Evolutionary conservation across 2,329 filamentous ascomycete species (phyloP).

Genomic region (Colletotrichum sp.): DNA sequence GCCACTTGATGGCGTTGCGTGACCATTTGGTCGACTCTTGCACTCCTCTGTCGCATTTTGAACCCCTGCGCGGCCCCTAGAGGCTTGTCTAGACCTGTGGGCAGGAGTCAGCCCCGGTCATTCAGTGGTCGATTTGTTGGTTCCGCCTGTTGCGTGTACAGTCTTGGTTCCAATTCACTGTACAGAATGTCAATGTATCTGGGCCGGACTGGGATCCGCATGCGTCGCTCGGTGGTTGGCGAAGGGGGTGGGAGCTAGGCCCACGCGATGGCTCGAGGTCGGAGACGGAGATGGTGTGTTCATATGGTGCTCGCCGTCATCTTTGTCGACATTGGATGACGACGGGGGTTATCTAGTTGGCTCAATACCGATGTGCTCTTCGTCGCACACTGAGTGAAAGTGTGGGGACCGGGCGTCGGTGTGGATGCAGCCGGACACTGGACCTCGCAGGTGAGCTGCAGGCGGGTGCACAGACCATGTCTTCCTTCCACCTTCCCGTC

Average conservation of each 20-base stretch:
- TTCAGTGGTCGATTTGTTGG: not conserved
- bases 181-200: not conserved
- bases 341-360: conserved; percentile 16
- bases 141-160: not conserved
- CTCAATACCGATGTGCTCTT: conserved; percentile 6
- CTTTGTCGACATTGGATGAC: conserved; percentile 3
- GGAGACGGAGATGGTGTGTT: conserved; percentile 10
- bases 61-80: not conserved
- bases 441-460: not conserved
- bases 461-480: not conserved
- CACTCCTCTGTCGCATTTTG: not conserved
- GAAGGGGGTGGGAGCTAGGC: not conserved
- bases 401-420: conserved; percentile 5
- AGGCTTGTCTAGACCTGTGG: not conserved
- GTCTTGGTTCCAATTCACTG: not conserved
- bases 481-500: not conserved
- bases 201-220: not conserved
- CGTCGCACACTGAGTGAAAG: conserved; percentile 17
- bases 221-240: not conserved
- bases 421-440: not conserved
- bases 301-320: conserved; percentile 6
- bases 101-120: conserved; percentile 2
- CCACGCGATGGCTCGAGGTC: not conserved
- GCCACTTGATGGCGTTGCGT: conserved; percentile 19
- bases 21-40: conserved; percentile 7